Percentiles rank a stretch among this genome's conserved stretches.
Conservation (phyloP, 169 alveolate species). For the Plasmodium coatneyi region DNA sequence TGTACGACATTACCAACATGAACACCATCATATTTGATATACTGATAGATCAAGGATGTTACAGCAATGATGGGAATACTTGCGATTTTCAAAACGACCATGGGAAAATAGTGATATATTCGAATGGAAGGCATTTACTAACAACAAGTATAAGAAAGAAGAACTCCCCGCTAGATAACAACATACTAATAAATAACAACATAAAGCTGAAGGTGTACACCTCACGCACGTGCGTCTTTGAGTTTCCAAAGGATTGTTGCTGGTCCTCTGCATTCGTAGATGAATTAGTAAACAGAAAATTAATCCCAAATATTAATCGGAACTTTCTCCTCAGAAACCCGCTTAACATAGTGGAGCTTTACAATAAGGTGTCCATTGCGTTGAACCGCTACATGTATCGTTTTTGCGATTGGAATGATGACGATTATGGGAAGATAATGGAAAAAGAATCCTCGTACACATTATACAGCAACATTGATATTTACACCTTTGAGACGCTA, state of each 20-base stretch:
- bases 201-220: conserved; percentile 54
- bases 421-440: conserved; percentile 47
- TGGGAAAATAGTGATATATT: conserved; percentile 63
- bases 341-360: conserved; percentile 64
- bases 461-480: conserved; percentile 44
- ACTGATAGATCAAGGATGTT: conserved; percentile 74
- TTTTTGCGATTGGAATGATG: conserved; percentile 58
- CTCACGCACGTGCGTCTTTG: conserved; percentile 65
- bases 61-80: conserved; percentile 21
- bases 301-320: conserved; percentile 40
- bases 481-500: conserved; percentile 56
- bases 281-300: conserved; percentile 64
- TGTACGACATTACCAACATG: conserved; percentile 70
- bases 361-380: conserved; percentile 68
- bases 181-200: conserved; percentile 3
- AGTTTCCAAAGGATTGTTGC: conserved; percentile 65
- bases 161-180: conserved; percentile 7
- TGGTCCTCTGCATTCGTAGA: conserved; percentile 74
- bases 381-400: conserved; percentile 68
- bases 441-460: conserved; percentile 30
- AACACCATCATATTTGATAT: conserved; percentile 71
- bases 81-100: conserved; percentile 18
- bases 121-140: conserved; percentile 71
- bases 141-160: conserved; percentile 54
- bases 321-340: conserved; percentile 67